Evolutionary conservation across 2,329 filamentous ascomycete genomes (phyloP).

Genomic region (Gaeumannomyces tritici): DNA sequence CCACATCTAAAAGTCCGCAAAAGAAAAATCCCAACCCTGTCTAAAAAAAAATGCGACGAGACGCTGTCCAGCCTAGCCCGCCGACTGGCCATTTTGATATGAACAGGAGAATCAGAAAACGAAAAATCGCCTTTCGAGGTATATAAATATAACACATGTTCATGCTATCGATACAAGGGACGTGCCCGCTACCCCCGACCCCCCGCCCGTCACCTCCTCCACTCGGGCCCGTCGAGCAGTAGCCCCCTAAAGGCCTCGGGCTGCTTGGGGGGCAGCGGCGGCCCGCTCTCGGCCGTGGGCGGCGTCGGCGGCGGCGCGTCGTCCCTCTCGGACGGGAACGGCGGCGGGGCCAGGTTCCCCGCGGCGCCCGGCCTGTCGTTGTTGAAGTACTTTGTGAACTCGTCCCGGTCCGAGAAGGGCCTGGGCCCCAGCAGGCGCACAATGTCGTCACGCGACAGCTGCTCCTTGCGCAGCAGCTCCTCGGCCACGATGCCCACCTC

Average conservation of each 20-base stretch:
- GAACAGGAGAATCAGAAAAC: background rate
- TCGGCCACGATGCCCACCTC: conserved; percentile 87
- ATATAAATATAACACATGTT: background rate
- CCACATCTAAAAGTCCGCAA: background rate
- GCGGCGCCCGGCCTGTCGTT: conserved; percentile 43
- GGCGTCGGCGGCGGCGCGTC: conserved; percentile 6
- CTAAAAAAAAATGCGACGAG: background rate
- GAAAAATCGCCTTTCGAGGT: background rate
- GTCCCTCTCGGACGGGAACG: conserved; percentile 37
- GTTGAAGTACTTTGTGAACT: conserved; percentile 92
- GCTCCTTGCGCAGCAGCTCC: conserved; percentile 85
- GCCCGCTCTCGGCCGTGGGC: background rate
- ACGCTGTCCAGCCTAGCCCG: background rate
- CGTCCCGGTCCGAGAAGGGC: conserved; percentile 74
- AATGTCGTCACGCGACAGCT: conserved; percentile 86
- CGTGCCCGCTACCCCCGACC: no score
- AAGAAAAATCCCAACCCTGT: background rate
- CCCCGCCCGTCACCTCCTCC: background rate
- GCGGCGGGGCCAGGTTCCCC: conserved; percentile 37
- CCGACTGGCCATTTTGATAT: background rate
- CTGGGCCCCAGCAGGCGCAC: conserved; percentile 76
- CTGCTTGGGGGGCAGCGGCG: background rate
- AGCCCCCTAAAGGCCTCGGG: background rate
- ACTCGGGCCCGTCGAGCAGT: background rate
- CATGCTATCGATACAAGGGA: background rate